Evolutionary conservation across 345 rosid species (phyloP), one percentile per base, ranked within the genome.

Genomic region (Camelina laxa): DNA sequence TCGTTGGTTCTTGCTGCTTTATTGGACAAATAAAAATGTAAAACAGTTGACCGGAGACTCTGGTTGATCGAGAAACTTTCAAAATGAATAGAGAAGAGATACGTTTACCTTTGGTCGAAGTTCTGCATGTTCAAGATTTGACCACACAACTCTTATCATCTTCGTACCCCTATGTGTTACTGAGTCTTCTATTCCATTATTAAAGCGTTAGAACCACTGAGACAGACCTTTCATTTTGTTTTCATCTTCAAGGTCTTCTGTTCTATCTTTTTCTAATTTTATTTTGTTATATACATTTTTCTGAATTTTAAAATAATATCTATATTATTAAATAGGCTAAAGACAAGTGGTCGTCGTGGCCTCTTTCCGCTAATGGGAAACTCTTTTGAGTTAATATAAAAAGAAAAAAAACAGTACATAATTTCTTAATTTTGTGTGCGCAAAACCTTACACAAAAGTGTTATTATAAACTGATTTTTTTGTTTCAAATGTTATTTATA

Each of bases 41-140:
- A 27, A 27, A 27, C 30, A 27, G 30, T 27, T 75, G 79, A 75
- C 79, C 79, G 58, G 58, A 68, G 79, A 69, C 70, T 75, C 69
- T 69, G n/a, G 6, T 1, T 11, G 21, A 60, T 12, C 42, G 8
- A 36, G 74, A 68, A 75, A 60, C 49, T 68, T 75, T 69, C 69
- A 75, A 68, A 68, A 51, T 19, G 51, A 21, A 58, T 27, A 45
- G 9, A 45, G 5, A 4, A 33, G 71, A 56, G 21, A 47, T 73
- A 7, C 42, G 33, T 67, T 75, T 67, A 75, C 67, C 72, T 57
- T 65, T 16, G 72, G 42, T 65, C 65, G 39, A 56, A 57, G 39
- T 65, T n/a, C n/a, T 74, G 72, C 60, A 57, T 66, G 51, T 66
- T 49, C 58, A 67, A 49, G 61, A 59, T 48, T 49, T 59, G 78